These are phyloP conservation scores for Zygoascus bituminiphila DNA, from an alignment of 805 yeast genomes.

Conservation along the genomic window DNA sequence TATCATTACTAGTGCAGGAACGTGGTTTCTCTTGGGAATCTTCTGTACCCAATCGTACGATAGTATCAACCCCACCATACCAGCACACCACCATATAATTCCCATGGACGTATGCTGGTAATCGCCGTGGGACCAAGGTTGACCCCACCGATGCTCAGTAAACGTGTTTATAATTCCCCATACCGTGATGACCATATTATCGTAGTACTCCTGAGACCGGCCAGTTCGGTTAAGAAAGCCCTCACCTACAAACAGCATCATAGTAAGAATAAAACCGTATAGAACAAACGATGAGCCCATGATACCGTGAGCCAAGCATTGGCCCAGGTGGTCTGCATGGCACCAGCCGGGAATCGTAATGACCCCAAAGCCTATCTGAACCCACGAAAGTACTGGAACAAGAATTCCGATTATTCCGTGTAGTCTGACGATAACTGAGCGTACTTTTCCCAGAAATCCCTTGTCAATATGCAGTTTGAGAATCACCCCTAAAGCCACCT, in stretches of 20 bases:
- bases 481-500: conserved; percentile 30
- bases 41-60: conserved; percentile 47
- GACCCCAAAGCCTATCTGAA: conserved; percentile 71
- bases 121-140: conserved; percentile 87
- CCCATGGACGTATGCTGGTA: conserved; percentile 97
- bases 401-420: conserved; percentile 28
- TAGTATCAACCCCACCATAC: conserved; percentile 72
- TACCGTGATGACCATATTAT: conserved; percentile 64
- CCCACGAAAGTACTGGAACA: conserved; percentile 55
- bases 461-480: conserved; percentile 31
- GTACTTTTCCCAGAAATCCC: conserved; percentile 29
- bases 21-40: conserved; percentile 50
- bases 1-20: conserved; percentile 75
- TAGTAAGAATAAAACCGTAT: conserved; percentile 64
- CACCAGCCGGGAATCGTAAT: conserved; percentile 85
- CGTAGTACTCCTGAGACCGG: conserved; percentile 77
- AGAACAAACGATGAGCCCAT: conserved; percentile 86
- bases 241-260: conserved; percentile 64
- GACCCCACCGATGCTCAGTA: conserved; percentile 97
- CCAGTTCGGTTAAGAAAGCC: conserved; percentile 38
- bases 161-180: conserved; percentile 96
- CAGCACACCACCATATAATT: conserved; percentile 93
- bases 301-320: conserved; percentile 93
- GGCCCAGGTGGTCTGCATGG: conserved; percentile 71
- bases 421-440: conserved; percentile 22